Evolutionary conservation across 768 basidiomycete genomes (phyloP).

Genomic region (Botryobasidium botryosum): DNA sequence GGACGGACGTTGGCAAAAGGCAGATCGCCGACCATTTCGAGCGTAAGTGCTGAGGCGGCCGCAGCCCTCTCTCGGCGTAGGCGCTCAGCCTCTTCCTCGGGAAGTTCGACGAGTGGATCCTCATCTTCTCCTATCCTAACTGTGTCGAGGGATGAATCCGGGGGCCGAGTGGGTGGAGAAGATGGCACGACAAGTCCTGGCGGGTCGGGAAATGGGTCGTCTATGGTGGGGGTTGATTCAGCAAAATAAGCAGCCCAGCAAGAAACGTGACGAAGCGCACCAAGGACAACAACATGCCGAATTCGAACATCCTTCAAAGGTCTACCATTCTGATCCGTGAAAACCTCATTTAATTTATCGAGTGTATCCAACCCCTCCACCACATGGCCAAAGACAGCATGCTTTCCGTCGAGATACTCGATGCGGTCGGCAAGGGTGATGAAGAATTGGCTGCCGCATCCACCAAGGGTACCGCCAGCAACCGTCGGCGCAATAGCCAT

Average conservation of each 20-base stretch:
- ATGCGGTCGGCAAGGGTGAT: slow-evolving; percentile 80
- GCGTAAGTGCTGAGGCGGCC: slow-evolving; percentile 79
- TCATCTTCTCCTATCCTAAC: slow-evolving; percentile 93
- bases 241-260: background rate
- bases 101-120: slow-evolving; percentile 62
- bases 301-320: slow-evolving; percentile 92
- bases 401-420: slow-evolving; percentile 88
- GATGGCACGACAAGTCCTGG: slow-evolving; percentile 53
- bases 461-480: slow-evolving; percentile 40
- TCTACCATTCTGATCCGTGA: slow-evolving; percentile 70
- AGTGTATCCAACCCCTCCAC: slow-evolving; percentile 88
- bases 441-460: slow-evolving; percentile 94
- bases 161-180: slow-evolving; percentile 59
- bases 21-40: slow-evolving; percentile 98
- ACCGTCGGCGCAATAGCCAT: slow-evolving; percentile 90
- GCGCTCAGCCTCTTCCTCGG: slow-evolving; percentile 73
- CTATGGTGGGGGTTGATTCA: slow-evolving; percentile 24
- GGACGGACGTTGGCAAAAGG: slow-evolving; percentile 97
- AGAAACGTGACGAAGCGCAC: slow-evolving; percentile 27
- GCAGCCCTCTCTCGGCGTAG: slow-evolving; percentile 77
- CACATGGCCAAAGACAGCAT: slow-evolving; percentile 89
- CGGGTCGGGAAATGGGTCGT: slow-evolving; percentile 93
- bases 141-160: slow-evolving; percentile 44
- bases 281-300: slow-evolving; percentile 87
- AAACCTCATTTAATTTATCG: slow-evolving; percentile 84